Conservation (phyloP, 495 filamentous ascomycete genomes). For the Geoglossum glabrum region DNA sequence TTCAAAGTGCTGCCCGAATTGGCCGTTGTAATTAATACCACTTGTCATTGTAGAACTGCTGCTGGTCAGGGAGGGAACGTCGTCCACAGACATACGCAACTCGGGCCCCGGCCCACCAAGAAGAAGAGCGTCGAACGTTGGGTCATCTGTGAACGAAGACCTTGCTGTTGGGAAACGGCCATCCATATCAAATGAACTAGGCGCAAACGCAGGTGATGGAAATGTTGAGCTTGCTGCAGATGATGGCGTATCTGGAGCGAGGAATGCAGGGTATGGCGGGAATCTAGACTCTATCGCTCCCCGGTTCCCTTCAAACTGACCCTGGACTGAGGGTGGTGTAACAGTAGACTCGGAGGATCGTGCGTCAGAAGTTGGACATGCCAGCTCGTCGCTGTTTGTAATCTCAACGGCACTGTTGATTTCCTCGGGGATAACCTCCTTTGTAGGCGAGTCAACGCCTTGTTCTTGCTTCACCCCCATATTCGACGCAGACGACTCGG, state of each 20-base stretch:
- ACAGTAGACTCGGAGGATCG: conserved; percentile 32
- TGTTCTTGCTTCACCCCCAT: conserved; percentile 19
- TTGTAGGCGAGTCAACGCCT: conserved; percentile 21
- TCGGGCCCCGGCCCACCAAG: conserved; percentile 43
- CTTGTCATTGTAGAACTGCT: conserved; percentile 73
- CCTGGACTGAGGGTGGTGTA: neutral
- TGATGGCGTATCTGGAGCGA: conserved; percentile 15
- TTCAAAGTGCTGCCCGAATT: conserved; percentile 14
- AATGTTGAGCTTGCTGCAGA: conserved; percentile 21
- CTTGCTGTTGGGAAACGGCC: conserved; percentile 43
- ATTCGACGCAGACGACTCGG: conserved; percentile 12
- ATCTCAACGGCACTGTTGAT: conserved; percentile 18
- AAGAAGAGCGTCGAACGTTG: conserved; percentile 36
- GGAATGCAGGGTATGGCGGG: conserved; percentile 9
- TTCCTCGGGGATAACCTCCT: conserved; percentile 25
- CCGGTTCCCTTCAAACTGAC: neutral
- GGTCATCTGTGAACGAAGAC: conserved; percentile 50
- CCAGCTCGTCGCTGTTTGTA: conserved; percentile 23
- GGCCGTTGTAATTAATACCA: conserved; percentile 20
- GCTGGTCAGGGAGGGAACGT: conserved; percentile 72
- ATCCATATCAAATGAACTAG: conserved; percentile 5
- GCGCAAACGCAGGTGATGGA: conserved; percentile 26
- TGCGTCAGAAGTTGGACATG: conserved; percentile 21
- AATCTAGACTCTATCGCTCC: conserved; percentile 4
- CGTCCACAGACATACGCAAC: conserved; percentile 57